Percentiles rank a stretch among this genome's conserved stretches.
phyloP scores from a whole-genome alignment of 1,284 basidiomycete species.

The Psilocybe mexicana region DNA sequence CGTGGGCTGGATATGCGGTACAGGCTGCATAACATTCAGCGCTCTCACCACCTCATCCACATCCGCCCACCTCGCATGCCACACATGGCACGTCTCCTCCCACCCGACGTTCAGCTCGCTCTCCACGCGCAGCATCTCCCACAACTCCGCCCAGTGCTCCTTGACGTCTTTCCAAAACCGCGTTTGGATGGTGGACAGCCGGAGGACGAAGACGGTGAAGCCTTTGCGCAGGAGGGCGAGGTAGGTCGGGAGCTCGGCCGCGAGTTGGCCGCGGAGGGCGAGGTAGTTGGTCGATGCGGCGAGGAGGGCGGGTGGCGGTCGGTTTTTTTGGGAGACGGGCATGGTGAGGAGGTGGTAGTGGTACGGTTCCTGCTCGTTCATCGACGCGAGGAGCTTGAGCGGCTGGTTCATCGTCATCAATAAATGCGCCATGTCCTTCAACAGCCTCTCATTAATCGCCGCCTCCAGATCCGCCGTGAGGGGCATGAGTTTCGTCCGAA shows the following conservation, averaged over 20 bases:
- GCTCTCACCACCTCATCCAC: slow-evolving; percentile 50
- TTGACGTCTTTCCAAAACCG: slow-evolving; percentile 58
- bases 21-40: slow-evolving; percentile 43
- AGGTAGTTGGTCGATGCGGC: slow-evolving; percentile 74
- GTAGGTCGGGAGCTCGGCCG: slow-evolving; percentile 65
- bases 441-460: slow-evolving; percentile 50
- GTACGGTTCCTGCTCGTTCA: slow-evolving; percentile 68
- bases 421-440: slow-evolving; percentile 56
- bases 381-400: slow-evolving; percentile 62
- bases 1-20: slow-evolving; percentile 14
- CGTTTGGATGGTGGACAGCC: slow-evolving; percentile 56
- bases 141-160: slow-evolving; percentile 70
- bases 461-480: slow-evolving; percentile 53
- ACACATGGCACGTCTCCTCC: slow-evolving; percentile 67
- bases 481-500: slow-evolving; percentile 54
- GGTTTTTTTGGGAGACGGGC: slow-evolving; percentile 55
- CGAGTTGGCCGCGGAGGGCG: slow-evolving; percentile 69
- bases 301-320: slow-evolving; percentile 61
- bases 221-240: slow-evolving; percentile 59
- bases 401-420: slow-evolving; percentile 60
- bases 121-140: slow-evolving; percentile 76
- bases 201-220: slow-evolving; percentile 47
- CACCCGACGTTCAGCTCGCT: slow-evolving; percentile 68
- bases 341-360: slow-evolving; percentile 67
- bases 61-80: slow-evolving; percentile 64